phyloP scores from a whole-genome alignment of 441 rosid species.

The Adansonia rubrostipa region DNA sequence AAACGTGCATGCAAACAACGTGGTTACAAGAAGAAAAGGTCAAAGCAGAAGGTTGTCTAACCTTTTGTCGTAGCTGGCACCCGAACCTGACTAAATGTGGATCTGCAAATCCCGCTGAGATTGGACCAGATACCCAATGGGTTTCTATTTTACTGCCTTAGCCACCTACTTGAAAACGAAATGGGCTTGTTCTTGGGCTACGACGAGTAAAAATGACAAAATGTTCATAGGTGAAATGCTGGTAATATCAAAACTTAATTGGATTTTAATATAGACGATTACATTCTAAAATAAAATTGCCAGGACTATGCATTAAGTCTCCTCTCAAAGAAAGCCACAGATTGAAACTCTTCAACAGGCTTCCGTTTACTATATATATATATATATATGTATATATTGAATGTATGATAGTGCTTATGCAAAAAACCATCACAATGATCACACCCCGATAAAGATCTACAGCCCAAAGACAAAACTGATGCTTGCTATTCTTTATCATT shows the following conservation, averaged over 20 bases:
- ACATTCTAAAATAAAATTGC: too few relatives aligned
- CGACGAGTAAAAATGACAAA: too few relatives aligned
- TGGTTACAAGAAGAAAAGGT: neutral
- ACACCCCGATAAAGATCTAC: neutral
- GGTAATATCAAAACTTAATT: too few relatives aligned
- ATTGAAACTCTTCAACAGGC: neutral
- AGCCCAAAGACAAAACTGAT: conserved; percentile 20
- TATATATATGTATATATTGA: neutral
- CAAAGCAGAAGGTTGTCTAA: neutral
- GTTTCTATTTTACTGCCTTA: too few relatives aligned
- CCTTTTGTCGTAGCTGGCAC: neutral
- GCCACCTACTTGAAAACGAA: too few relatives aligned
- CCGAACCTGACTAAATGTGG: neutral
- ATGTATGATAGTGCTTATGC: too few relatives aligned
- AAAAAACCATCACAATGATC: neutral
- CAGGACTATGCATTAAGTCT: neutral
- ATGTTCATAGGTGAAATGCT: too few relatives aligned
- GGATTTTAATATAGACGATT: too few relatives aligned
- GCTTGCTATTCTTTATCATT: conserved; percentile 3
- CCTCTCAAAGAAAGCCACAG: neutral
- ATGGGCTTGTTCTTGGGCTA: neutral
- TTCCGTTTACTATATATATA: neutral
- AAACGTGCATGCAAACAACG: neutral
- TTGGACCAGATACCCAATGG: too few relatives aligned
- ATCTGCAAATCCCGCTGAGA: too few relatives aligned